Evolutionary conservation across 192 early-diverging fungal species (phyloP).

Genomic region (Pilobolus umbonatus): DNA sequence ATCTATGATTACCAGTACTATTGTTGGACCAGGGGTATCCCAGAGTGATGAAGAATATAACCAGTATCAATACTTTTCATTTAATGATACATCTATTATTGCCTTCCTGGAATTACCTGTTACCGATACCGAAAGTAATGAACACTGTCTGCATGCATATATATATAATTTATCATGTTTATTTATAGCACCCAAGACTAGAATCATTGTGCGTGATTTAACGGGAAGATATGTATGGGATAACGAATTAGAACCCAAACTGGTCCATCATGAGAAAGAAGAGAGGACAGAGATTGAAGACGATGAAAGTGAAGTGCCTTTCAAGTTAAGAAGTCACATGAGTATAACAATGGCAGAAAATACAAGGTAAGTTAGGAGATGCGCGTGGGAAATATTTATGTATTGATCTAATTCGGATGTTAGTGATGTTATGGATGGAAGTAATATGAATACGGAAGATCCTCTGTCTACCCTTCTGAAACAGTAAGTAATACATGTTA

Average conservation of each 20-base stretch:
- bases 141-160: not conserved
- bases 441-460: constrained; percentile 4
- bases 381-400: not conserved
- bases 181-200: constrained; percentile 39
- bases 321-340: not conserved
- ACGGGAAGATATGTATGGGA: constrained; percentile 86
- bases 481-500: constrained; percentile 11
- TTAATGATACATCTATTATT: constrained; percentile 68
- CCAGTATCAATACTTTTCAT: constrained; percentile 63
- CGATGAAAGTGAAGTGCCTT: not conserved
- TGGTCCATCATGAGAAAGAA: constrained; percentile 7
- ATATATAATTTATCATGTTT: constrained; percentile 2
- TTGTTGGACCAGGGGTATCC: constrained; percentile 34
- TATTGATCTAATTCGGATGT: not conserved
- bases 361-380: not conserved
- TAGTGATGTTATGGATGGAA: not conserved
- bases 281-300: not conserved
- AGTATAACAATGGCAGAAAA: constrained; percentile 1
- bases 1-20: constrained; percentile 31
- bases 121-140: constrained; percentile 35
- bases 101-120: constrained; percentile 63
- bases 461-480: constrained; percentile 10
- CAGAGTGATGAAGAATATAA: constrained; percentile 42
- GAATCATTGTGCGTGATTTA: constrained; percentile 68
- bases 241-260: constrained; percentile 36